Percentiles rank a stretch among this genome's conserved stretches.
These are phyloP conservation scores for Phytophthora fragariae DNA, from an alignment of 352 stramenopile species.

Conservation along the genomic window DNA sequence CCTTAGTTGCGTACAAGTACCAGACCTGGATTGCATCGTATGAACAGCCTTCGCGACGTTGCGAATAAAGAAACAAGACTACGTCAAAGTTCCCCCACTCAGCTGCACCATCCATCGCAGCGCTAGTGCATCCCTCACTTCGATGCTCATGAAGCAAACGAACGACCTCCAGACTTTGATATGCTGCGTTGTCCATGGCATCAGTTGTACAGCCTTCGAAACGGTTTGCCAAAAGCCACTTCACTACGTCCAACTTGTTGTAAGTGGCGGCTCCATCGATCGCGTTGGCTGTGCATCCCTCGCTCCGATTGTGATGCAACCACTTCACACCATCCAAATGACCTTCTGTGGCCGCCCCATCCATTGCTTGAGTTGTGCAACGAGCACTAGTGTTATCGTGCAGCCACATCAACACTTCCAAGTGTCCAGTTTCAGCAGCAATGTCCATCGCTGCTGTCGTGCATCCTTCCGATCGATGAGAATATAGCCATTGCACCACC, in stretches of 20 bases:
- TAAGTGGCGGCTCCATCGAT: not conserved
- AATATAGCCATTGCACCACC: conserved; percentile 14
- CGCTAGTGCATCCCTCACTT: not conserved
- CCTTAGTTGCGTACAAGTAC: not conserved
- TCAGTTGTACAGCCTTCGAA: not conserved
- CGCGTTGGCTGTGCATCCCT: not conserved
- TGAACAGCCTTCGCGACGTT: not conserved
- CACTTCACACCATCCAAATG: conserved; percentile 8
- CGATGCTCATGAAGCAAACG: not conserved
- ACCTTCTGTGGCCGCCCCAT: conserved; percentile 1
- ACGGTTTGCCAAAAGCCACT: not conserved
- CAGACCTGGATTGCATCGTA: not conserved
- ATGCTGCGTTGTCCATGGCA: not conserved
- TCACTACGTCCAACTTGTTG: not conserved
- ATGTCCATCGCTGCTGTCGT: not conserved
- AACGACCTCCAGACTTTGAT: not conserved
- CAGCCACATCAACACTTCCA: not conserved
- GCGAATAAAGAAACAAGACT: not conserved
- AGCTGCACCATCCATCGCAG: conserved; percentile 2
- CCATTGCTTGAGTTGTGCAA: conserved; percentile 12
- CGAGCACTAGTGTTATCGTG: not conserved
- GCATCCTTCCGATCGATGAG: not conserved
- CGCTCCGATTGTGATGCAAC: conserved; percentile 6
- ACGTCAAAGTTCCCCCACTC: not conserved
- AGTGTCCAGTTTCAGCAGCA: not conserved